Evolutionary conservation across 768 basidiomycete species (phyloP), one percentile per base, ranked within the genome.

Genomic region (Mrakia blollopis): DNA sequence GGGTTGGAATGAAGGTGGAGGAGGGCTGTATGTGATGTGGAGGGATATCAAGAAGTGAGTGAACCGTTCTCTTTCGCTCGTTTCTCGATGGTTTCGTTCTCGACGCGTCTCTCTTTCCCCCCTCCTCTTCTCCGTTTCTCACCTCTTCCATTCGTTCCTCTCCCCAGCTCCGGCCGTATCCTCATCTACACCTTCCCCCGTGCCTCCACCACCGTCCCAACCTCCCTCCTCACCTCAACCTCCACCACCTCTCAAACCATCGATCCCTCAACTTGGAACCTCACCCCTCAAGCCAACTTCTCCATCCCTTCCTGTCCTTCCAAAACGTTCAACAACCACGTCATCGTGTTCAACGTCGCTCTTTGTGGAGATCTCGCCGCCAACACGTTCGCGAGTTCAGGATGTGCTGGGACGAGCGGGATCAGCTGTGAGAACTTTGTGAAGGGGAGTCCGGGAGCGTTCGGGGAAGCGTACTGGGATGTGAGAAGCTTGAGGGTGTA

Each of bases 381-480:
- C 44, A 79, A 79, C 21, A 80, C 81, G 0, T 83, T 81, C 68
- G 28, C 74, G 3, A 65, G 80, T 0, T 76, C 79, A 18, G 82
- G 81, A 28, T 83, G 81, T 73, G 81, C 82, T 2, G 65, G 79
- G 13, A 39, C 35, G 35, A 68, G 39, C 14, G 65, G 65, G 18
- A 37, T 39, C 41, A 70, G 78, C 23, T 83, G 81, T 72, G 39
- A 77, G n/a, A 89, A 88, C 78, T 90, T 86, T 79, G 90, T 91
- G 41, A 82, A 88, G 81, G 86, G 88, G 78, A 86, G 89, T 79
- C 90, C 91, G 0, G 76, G 80, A 8, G 86, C 85, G 18, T 91
- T 91, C 83, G 57, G 78, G 16, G 85, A 90, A 25, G 89, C 91
- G 1, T 91, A 89, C 82, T 92, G 90, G 90, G 88, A 88, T 78